Conservation (phyloP, 129 eudicot genomes). For the Arctium lappa region DNA sequence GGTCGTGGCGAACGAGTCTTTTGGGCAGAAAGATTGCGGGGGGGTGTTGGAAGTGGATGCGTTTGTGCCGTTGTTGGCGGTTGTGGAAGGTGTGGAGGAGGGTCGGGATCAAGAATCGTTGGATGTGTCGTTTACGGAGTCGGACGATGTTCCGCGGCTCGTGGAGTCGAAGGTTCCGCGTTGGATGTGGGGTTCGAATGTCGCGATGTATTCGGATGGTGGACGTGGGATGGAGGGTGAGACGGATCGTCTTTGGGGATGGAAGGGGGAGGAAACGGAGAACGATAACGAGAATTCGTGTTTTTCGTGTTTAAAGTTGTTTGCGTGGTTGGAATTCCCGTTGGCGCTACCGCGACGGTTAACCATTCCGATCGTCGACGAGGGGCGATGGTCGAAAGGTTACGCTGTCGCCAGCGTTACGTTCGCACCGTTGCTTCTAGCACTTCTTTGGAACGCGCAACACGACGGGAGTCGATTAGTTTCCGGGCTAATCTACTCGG, state of each 20-base stretch:
- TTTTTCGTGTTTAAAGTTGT: slow-evolving; percentile 45
- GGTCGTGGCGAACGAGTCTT: slow-evolving; percentile 53
- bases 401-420: slow-evolving; percentile 68
- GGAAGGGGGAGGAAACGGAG: slow-evolving; percentile 44
- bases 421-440: slow-evolving; percentile 65
- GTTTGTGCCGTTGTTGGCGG: slow-evolving; percentile 48
- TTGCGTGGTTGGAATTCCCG: slow-evolving; percentile 55
- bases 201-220: slow-evolving; percentile 56
- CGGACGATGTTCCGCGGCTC: slow-evolving; percentile 39
- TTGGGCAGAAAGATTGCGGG: slow-evolving; percentile 19
- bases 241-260: slow-evolving; percentile 55
- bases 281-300: slow-evolving; percentile 21
- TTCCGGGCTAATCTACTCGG: slow-evolving; percentile 21
- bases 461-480: background rate
- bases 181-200: slow-evolving; percentile 73
- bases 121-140: slow-evolving; percentile 8
- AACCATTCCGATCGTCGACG: slow-evolving; percentile 77
- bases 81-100: slow-evolving; percentile 3
- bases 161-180: slow-evolving; percentile 50
- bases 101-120: slow-evolving; percentile 20
- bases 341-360: slow-evolving; percentile 57
- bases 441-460: slow-evolving; percentile 49
- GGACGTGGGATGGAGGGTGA: slow-evolving; percentile 22
- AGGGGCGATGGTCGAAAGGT: slow-evolving; percentile 74
- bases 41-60: slow-evolving; percentile 25